Percentiles rank a stretch among this genome's conserved stretches.
These are phyloP conservation scores for Oryza meridionalis DNA, from an alignment of 176 grass and related monocot genomes.

Conservation along the genomic window DNA sequence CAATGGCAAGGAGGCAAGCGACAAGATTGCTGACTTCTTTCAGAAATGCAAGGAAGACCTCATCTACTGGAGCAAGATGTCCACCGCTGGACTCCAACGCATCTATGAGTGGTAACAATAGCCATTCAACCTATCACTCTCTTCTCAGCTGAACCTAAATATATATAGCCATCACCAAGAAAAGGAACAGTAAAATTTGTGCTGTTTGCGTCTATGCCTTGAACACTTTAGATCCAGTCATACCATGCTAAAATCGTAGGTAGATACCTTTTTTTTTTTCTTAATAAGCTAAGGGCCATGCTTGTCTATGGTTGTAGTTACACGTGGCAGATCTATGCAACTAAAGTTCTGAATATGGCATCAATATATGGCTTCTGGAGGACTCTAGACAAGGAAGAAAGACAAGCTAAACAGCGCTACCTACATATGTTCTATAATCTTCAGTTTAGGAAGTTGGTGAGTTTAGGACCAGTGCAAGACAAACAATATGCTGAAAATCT, in stretches of 20 bases:
- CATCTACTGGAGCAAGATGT: constrained; percentile 89
- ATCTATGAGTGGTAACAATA: constrained; percentile 78
- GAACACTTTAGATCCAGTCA: not conserved
- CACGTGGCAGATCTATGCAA: constrained; percentile 98
- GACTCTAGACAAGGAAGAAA: constrained; percentile 80
- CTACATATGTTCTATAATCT: constrained; percentile 87
- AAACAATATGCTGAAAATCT: not conserved
- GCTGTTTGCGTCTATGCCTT: not conserved
- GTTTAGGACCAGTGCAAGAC: not conserved
- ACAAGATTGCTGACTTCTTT: constrained; percentile 89
- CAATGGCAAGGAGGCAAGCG: constrained; percentile 68
- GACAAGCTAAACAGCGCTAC: constrained; percentile 64
- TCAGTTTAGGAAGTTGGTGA: constrained; percentile 79
- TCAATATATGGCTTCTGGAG: constrained; percentile 85
- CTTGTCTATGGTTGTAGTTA: constrained; percentile 53
- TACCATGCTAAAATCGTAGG: not conserved
- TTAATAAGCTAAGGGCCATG: not conserved
- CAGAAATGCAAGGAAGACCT: constrained; percentile 80
- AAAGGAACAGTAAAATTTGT: not conserved
- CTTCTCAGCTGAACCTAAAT: not conserved
- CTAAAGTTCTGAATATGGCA: constrained; percentile 82
- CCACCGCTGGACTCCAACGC: constrained; percentile 84
- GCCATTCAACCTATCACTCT: not conserved
- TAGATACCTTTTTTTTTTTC: not conserved
- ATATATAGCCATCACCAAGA: no score